Base-by-base conservation (phyloP, 148 eudicot species). In the Rhododendron griersonianum region DNA sequence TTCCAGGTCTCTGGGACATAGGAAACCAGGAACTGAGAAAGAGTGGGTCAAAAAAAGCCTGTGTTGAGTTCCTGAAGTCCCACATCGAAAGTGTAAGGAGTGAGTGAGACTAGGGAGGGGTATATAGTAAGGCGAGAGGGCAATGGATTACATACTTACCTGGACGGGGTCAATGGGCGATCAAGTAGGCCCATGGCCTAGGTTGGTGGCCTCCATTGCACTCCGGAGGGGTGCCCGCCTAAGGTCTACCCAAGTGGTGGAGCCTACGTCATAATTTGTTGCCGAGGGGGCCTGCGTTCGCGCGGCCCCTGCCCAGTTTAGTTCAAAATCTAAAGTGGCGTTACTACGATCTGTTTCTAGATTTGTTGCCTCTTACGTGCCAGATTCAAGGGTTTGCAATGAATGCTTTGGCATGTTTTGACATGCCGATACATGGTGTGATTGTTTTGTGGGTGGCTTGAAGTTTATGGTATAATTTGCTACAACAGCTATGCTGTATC, bases 151-250 rank as follows among this genome's bases (percentile, higher is more conserved):
- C 90, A 87, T 89, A 94, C 96, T 91, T 94, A 94, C 94, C 96
- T 94, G 94, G 96, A 94, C 94, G 93, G 93, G 96, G 94, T 91
- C 86, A 81, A 88, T 94, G 96, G 92, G 91, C 53, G 91, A 92
- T 94, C 96, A 92, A n/a, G 45, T 87, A 90, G 92, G 87, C 84
- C 89, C 90, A 89, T 92, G 87, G 93, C 91, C 93, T 92, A 91
- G 93, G 91, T 84, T 87, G 91, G 90, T 87, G 93, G 88, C 92
- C 87, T 89, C 93, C 95, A 93, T 92, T 93, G 94, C 94, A 93
- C 93, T 80, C 14, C 1, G 86, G 90, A 91, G 88, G 93, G 90
- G 93, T 87, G 84, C 87, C 86, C 39, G 91, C 87, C 87, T 93
- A 92, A 91, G 91, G 88, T 82, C 55, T 39, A 28, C 37, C 53